Evolutionary conservation across 352 stramenopile genomes (phyloP), one percentile per base, ranked within the genome.

Genomic region (Phytophthora nicotianae): DNA sequence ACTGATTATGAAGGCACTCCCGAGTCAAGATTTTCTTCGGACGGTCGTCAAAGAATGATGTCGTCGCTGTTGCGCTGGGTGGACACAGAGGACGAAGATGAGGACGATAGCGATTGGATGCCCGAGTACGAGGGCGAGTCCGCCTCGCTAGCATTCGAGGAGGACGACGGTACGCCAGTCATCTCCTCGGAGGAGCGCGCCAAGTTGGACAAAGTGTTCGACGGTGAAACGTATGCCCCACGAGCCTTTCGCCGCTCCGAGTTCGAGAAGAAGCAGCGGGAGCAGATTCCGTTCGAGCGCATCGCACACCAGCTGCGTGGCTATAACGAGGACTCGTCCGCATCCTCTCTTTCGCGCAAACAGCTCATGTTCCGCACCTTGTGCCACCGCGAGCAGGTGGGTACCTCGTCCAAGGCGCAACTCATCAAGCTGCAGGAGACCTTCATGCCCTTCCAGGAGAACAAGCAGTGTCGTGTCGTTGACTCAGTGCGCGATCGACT

Each of bases 371-470:
- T 88, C 55, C 76, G 82, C 45, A 84, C 75, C 27, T 75, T 95
- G 37, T 84, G 71, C 33, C 62, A 81, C 61, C 81, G 86, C 42
- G 86, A 95, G 50, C 83, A 89, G 37, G 75, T 83, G 33, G 86
- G 86, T 0, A 52, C 53, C 40, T 88, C 76, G 54, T 83, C 79
- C 19, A 87, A 81, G 37, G 77, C 74, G 17, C 79, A 93, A 66
- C 62, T 79, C 10, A 75, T 93, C 38, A 80, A 86, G 46, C 60
- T 93, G 27, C 83, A 95, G 48, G 86, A 95, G 42, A 89, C 82
- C 20, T 89, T 93, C 49, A 77, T 95, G 70, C 86, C 83, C 24
- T 91, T 93, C 47, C 77, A 90, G 60, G 59, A 91, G 54, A 81
- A 95, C 68, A 91, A 90, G 55, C 72, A 90, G 20, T 91, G 81